Conservation (phyloP, 495 filamentous ascomycete species). For the Tuber umbilicatum region DNA sequence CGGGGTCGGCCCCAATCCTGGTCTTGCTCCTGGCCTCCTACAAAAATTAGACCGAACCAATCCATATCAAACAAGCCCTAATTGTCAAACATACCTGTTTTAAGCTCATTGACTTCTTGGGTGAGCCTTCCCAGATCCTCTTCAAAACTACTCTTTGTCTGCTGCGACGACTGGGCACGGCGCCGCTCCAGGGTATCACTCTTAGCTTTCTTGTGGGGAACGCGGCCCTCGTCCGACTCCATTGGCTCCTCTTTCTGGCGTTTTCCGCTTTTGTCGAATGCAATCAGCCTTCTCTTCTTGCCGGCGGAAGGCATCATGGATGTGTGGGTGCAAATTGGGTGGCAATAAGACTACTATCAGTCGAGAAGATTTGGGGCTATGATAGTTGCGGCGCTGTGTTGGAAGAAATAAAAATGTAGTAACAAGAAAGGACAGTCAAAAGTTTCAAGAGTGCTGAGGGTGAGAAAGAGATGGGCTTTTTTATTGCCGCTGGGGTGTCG, state of each 20-base stretch:
- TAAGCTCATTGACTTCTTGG: slow-evolving; percentile 80
- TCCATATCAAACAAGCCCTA: slow-evolving; percentile 5
- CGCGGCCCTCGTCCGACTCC: slow-evolving; percentile 6
- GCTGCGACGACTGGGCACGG: slow-evolving; percentile 55
- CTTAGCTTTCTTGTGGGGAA: slow-evolving; percentile 23
- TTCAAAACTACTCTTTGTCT: slow-evolving; percentile 68
- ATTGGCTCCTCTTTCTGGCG: slow-evolving; percentile 22
- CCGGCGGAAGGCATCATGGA: slow-evolving; percentile 20
- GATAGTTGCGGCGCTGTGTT: neutral
- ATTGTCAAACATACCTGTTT: slow-evolving; percentile 42
- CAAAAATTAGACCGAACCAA: slow-evolving; percentile 16
- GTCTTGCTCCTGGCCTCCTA: slow-evolving; percentile 82
- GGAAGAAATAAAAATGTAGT: neutral
- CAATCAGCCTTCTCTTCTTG: slow-evolving; percentile 29
- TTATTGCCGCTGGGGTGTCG: neutral
- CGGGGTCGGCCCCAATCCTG: slow-evolving; percentile 85
- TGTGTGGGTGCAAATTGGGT: neutral
- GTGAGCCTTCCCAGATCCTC: slow-evolving; percentile 91
- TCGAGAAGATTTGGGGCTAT: neutral
- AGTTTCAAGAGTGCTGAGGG: neutral
- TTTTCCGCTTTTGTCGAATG: slow-evolving; percentile 24
- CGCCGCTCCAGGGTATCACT: slow-evolving; percentile 50
- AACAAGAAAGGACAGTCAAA: neutral
- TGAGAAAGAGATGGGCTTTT: neutral
- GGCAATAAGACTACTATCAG: neutral